These are phyloP conservation scores for Claviceps digitariae DNA, from an alignment of 2,329 filamentous ascomycete species.

Conservation along the genomic window DNA sequence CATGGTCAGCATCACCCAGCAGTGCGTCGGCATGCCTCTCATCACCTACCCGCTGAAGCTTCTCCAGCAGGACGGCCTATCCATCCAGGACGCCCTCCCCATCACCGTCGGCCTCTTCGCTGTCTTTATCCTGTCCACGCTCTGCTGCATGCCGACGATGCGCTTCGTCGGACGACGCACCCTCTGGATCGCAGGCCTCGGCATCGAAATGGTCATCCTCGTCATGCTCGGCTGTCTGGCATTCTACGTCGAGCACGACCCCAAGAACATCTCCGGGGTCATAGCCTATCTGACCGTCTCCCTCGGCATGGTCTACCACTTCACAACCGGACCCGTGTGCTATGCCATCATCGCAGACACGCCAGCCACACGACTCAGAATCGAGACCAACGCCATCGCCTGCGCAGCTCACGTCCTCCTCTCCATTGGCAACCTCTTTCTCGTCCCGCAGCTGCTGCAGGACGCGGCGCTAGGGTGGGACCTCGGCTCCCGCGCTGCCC, in stretches of 20 bases:
- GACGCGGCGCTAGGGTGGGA: slow-evolving; percentile 9
- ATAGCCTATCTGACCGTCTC: slow-evolving; percentile 24
- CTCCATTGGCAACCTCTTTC: slow-evolving; percentile 10
- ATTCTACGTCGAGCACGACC: not conserved
- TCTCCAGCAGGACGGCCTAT: slow-evolving; percentile 35
- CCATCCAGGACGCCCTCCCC: slow-evolving; percentile 25
- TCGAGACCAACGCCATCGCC: slow-evolving; percentile 11
- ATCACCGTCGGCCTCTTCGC: slow-evolving; percentile 28
- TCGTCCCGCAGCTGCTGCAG: slow-evolving; percentile 11
- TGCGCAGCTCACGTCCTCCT: slow-evolving; percentile 8
- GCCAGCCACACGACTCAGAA: slow-evolving; percentile 11
- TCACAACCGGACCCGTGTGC: slow-evolving; percentile 24
- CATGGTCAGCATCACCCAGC: slow-evolving; percentile 41
- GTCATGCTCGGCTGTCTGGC: slow-evolving; percentile 4
- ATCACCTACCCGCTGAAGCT: slow-evolving; percentile 38
- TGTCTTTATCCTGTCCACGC: slow-evolving; percentile 29
- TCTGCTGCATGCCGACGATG: slow-evolving; percentile 30
- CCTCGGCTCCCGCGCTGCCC: slow-evolving; percentile 8
- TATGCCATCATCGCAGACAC: slow-evolving; percentile 31
- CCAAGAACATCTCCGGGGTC: slow-evolving; percentile 12
- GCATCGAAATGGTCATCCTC: slow-evolving; percentile 20
- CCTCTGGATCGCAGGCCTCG: slow-evolving; percentile 27
- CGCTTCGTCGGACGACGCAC: slow-evolving; percentile 25
- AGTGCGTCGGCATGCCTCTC: slow-evolving; percentile 37
- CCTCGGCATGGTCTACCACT: slow-evolving; percentile 27